phyloP scores from a whole-genome alignment of 2,329 filamentous ascomycete genomes.

The Cryoendolithus antarcticus region DNA sequence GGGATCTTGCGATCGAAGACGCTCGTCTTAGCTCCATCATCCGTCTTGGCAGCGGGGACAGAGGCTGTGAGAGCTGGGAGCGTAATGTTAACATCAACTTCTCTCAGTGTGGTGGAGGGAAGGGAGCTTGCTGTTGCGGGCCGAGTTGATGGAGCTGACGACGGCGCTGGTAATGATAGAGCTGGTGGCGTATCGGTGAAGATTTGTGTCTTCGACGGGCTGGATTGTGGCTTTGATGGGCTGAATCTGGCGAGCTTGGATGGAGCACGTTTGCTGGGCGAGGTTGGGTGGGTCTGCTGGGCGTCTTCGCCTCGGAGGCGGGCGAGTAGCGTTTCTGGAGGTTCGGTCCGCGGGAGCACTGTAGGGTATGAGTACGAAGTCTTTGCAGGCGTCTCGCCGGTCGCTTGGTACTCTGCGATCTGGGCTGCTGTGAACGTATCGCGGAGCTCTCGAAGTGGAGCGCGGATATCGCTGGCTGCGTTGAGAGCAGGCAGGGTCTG shows the following conservation, averaged over 20 bases:
- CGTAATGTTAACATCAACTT: conserved; percentile 36
- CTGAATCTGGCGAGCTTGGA: conserved; percentile 19
- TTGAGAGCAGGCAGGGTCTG: conserved; percentile 50
- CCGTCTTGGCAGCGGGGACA: conserved; percentile 9
- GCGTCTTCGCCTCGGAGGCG: conserved; percentile 32
- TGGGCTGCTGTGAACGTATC: conserved; percentile 51
- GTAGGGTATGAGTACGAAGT: conserved; percentile 66
- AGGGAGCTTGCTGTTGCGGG: conserved; percentile 17
- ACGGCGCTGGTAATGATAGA: conserved; percentile 7
- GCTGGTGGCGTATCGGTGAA: conserved; percentile 21
- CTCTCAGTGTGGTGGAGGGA: conserved; percentile 25
- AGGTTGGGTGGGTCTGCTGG: conserved; percentile 17
- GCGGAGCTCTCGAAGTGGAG: conserved; percentile 60
- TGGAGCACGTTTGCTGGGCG: conserved; percentile 21
- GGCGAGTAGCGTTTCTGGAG: conserved; percentile 45
- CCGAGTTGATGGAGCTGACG: conserved; percentile 15
- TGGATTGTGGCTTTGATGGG: conserved; percentile 16
- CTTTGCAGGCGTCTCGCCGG: conserved; percentile 77
- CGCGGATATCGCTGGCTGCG: conserved; percentile 44
- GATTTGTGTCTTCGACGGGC: conserved; percentile 21
- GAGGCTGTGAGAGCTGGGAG: conserved; percentile 15
- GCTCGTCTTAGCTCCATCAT: conserved; percentile 18
- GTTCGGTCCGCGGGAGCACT: conserved; percentile 62
- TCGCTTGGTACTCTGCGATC: conserved; percentile 70
- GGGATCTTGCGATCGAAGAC: not conserved